These are phyloP conservation scores for Picea abies DNA, from an alignment of 83 land plant species.

Conservation along the genomic window DNA sequence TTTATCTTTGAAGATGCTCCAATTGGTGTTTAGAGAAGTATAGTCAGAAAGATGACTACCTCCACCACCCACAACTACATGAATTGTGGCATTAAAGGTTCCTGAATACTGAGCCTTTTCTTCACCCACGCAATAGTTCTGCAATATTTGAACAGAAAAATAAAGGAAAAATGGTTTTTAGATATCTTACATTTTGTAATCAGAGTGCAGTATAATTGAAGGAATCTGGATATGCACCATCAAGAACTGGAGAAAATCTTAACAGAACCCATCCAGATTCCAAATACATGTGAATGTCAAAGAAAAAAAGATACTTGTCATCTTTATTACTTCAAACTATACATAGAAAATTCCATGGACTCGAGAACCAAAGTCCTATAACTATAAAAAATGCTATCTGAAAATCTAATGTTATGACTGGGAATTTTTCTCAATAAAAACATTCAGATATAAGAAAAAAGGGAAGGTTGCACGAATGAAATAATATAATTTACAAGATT, in stretches of 20 bases:
- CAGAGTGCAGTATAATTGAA: background rate
- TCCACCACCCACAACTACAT: slow-evolving; percentile 87
- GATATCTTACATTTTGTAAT: background rate
- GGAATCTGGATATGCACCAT: background rate
- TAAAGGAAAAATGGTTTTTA: background rate
- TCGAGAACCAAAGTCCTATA: no score
- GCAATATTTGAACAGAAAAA: slow-evolving; percentile 18
- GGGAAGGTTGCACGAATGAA: no score
- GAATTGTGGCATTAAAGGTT: slow-evolving; percentile 74
- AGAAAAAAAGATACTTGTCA: background rate
- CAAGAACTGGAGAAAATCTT: background rate
- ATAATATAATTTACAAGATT: no score
- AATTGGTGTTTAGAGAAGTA: slow-evolving; percentile 38
- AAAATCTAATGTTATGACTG: background rate
- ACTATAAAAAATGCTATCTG: background rate
- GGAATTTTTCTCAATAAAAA: background rate
- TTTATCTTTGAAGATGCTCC: slow-evolving; percentile 73
- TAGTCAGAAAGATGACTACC: slow-evolving; percentile 64
- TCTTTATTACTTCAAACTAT: background rate
- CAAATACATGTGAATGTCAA: background rate
- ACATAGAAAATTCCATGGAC: background rate
- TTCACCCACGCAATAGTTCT: slow-evolving; percentile 62
- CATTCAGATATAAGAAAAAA: no score
- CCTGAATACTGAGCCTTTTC: slow-evolving; percentile 68
- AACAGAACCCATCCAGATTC: no score